A percentile compares a stretch with the other conserved stretches of the same genome.
Conservation (phyloP, 2,329 filamentous ascomycete genomes). For the Scytalidium lignicola region DNA sequence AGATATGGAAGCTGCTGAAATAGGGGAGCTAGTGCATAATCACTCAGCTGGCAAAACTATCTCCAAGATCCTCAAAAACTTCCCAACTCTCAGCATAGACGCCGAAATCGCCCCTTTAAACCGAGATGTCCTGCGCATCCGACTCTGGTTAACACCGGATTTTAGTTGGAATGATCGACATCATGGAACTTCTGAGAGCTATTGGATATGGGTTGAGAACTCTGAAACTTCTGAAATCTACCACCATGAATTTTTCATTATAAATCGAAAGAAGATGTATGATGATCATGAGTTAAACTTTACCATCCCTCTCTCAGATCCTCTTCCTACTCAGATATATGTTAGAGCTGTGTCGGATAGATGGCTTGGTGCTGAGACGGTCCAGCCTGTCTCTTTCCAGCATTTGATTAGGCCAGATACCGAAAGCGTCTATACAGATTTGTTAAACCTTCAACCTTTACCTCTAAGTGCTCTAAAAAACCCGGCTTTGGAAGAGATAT, state of each 20-base stretch:
- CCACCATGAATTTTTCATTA: conserved; percentile 94
- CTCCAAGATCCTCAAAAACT: conserved; percentile 76
- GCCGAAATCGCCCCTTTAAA: conserved; percentile 95
- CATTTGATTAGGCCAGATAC: conserved; percentile 96
- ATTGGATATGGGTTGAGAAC: conserved; percentile 99
- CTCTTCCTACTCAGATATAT: conserved; percentile 91
- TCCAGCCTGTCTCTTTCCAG: conserved; percentile 93
- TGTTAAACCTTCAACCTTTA: conserved; percentile 86
- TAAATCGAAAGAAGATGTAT: conserved; percentile 82
- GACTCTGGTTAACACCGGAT: conserved; percentile 78
- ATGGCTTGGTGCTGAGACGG: conserved; percentile 95
- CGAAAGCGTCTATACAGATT: conserved; percentile 92
- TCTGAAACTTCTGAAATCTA: conserved; percentile 97
- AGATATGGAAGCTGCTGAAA: conserved; percentile 90
- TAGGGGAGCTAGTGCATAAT: conserved; percentile 88
- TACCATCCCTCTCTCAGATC: conserved; percentile 91
- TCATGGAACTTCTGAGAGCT: conserved; percentile 91
- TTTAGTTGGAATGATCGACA: conserved; percentile 93
- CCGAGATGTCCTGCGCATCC: conserved; percentile 87
- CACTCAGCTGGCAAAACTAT: conserved; percentile 80
- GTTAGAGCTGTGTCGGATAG: conserved; percentile 90
- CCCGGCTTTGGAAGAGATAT: conserved; percentile 79
- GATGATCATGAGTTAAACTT: conserved; percentile 98
- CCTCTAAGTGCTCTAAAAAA: conserved; percentile 86
- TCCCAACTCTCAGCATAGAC: conserved; percentile 86